Conservation (phyloP, 1,284 basidiomycete genomes). For the Cutaneotrichosporon sp. region DNA sequence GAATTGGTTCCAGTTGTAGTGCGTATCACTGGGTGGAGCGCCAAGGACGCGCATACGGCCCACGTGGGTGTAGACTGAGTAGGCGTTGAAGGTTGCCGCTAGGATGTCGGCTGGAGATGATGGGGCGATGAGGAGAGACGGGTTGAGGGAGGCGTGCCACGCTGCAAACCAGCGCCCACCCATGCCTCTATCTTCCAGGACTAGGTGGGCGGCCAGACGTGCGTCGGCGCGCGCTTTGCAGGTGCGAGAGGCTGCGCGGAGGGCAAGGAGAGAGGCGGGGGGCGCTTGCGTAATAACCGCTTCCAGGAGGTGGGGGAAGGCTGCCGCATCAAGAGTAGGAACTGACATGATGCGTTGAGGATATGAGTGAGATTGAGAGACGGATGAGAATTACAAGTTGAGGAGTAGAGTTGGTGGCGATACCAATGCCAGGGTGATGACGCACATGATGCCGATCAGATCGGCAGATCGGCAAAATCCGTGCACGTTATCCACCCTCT, state of each 20-base stretch:
- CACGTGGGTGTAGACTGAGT: not conserved
- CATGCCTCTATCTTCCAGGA: constrained; percentile 7
- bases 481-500: not conserved
- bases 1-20: constrained; percentile 8
- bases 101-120: not conserved
- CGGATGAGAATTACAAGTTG: no score
- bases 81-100: not conserved
- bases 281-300: constrained; percentile 8
- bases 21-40: not conserved
- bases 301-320: constrained; percentile 19
- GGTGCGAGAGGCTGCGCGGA: constrained; percentile 1
- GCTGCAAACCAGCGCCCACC: constrained; percentile 7
- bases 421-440: not conserved
- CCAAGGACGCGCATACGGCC: not conserved
- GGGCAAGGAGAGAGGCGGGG: constrained; percentile 5
- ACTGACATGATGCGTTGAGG: not conserved
- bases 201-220: not conserved
- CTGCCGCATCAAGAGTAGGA: constrained; percentile 10
- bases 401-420: not conserved
- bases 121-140: not conserved
- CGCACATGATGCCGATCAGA: not conserved
- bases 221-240: constrained; percentile 9
- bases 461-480: not conserved
- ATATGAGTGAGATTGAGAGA: not conserved
- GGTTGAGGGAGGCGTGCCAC: constrained; percentile 10